Base-by-base conservation (phyloP, 2,329 filamentous ascomycete species). In the Apiospora kogelbergensis region DNA sequence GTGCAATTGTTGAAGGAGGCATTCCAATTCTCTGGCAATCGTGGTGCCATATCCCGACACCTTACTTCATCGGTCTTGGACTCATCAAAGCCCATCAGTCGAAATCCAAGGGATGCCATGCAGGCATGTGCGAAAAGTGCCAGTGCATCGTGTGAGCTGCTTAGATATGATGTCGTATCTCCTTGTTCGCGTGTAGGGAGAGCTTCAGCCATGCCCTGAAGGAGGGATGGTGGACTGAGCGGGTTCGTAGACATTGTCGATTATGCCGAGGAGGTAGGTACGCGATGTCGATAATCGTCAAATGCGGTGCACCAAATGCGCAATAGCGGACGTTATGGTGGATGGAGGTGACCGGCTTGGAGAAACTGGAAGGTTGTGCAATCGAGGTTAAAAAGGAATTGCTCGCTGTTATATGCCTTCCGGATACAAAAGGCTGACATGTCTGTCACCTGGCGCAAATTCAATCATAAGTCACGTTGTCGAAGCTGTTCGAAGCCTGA, bases 111-210 rank as follows among this genome's bases (percentile, higher is more conserved):
- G 10, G 91, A 90, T 30, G 88, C 79, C 90, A 98, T 93, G 75
- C 91, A 94, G 3, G 93, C 92, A 80, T 99, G 95, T 24, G 91
- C 85, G 71, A 97, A 91, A 30, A 98, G 87, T 20, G 93, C 94
- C 70, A 98, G 84, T 64, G 92, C 93, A 81, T 98, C 95, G 78
- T 92, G 93, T 0, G 91, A 88, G 69, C 88, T 91, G 73, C 90
- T 90, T 40, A 95, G 78, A 72, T 89, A 87, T 5, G 88, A 89
- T n/a, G 82, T 84, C 22, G 84, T 84, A 76, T 89, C 88, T 70
- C 78, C 82, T 65, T 81, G 76, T 0, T 80, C 73, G 73, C 89
- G 87, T 2, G 84, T 86, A 11, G 89, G 87, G 67, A 91, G 78
- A 40, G 88, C 88, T 60, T 89, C 84, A 69, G 86, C 85, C 88